Base-by-base conservation (phyloP, 2,329 filamentous ascomycete species). In the Exophiala xenobiotica region DNA sequence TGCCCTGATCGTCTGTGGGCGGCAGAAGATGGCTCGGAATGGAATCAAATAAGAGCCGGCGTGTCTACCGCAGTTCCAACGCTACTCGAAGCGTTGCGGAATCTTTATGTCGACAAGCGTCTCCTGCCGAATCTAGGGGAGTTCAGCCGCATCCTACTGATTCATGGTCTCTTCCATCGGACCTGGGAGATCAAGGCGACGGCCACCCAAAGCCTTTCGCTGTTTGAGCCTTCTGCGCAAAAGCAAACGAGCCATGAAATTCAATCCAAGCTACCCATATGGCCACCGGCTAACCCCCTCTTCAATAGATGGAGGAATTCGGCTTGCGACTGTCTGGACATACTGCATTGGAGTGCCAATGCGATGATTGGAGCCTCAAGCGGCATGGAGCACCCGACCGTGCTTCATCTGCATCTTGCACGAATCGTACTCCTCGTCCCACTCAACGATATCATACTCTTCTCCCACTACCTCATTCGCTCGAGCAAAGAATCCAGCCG, bases 301-400 rank as follows among this genome's bases (percentile, higher is more conserved):
- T 78, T 73, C 56, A 70, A 70, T 0, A 75, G 73, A 46, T 72
- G 69, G 69, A 65, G 69, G 24, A 72, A 72, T 50, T 68, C 67
- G 48, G 67, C 69, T 9, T 71, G 69, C 27, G 69, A 72, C 50
- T 71, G 68, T 38, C 57, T 82, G 3, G 79, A 82, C 51, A 72
- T 81, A 1, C 67, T 82, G 2, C 79, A 82, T 57, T 82, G 79
- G 79, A 70, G 72, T n/a, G 79, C 79, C 3, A 81, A 80, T 55
- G 74, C 70, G 27, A 72, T 70, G 0, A 73, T 78, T 18, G 74
- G 75, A 7, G 70, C 71, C 31, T 65, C 71, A 1, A 67, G 69
- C 1, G 79, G 78, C 0, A 67, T 75, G 6, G 79, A 82, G 51
- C 78, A 80, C 49, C 72, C 78, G 2, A 80, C 75, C 1, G 71